phyloP scores from a whole-genome alignment of 176 grass and related monocot genomes.

The Raddia distichophylla region DNA sequence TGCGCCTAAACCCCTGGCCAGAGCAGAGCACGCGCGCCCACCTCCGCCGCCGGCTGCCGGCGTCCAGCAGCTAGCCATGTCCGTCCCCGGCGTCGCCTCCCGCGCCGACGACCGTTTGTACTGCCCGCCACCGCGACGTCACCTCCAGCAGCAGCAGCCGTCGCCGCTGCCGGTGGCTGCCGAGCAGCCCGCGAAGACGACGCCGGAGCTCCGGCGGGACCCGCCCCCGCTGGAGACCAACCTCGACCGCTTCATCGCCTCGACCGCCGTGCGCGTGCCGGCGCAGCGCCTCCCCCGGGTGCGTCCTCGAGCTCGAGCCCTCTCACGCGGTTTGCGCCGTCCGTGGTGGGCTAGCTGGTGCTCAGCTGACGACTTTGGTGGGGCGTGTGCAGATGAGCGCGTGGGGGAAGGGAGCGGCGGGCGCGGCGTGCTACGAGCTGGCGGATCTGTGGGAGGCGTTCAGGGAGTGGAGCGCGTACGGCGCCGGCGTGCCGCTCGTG shows the following conservation, averaged over 20 bases:
- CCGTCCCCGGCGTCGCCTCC: constrained; percentile 47
- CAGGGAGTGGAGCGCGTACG: constrained; percentile 86
- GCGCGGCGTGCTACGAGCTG: constrained; percentile 58
- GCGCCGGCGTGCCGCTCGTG: constrained; percentile 69
- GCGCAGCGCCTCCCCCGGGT: constrained; percentile 54
- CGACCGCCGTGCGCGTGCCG: constrained; percentile 56
- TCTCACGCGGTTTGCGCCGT: background rate
- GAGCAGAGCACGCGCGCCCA: background rate
- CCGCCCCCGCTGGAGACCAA: constrained; percentile 38
- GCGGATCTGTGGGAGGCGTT: constrained; percentile 85
- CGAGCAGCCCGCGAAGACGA: constrained; percentile 19
- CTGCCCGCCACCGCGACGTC: constrained; percentile 61
- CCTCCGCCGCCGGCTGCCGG: background rate
- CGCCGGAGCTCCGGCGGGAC: constrained; percentile 35
- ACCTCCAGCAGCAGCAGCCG: constrained; percentile 35
- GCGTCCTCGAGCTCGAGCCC: background rate
- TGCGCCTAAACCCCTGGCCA: background rate
- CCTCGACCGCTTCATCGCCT: constrained; percentile 70
- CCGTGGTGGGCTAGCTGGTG: background rate
- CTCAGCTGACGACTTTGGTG: background rate
- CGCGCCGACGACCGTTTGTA: constrained; percentile 61
- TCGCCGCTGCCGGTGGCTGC: background rate
- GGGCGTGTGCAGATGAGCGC: constrained; percentile 31
- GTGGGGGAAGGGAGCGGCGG: constrained; percentile 19
- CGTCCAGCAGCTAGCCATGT: constrained; percentile 31